A percentile compares a stretch with the other conserved stretches of the same genome.
These are phyloP conservation scores for Colletotrichum acutatum DNA, from an alignment of 2,329 filamentous ascomycete genomes.

Conservation along the genomic window DNA sequence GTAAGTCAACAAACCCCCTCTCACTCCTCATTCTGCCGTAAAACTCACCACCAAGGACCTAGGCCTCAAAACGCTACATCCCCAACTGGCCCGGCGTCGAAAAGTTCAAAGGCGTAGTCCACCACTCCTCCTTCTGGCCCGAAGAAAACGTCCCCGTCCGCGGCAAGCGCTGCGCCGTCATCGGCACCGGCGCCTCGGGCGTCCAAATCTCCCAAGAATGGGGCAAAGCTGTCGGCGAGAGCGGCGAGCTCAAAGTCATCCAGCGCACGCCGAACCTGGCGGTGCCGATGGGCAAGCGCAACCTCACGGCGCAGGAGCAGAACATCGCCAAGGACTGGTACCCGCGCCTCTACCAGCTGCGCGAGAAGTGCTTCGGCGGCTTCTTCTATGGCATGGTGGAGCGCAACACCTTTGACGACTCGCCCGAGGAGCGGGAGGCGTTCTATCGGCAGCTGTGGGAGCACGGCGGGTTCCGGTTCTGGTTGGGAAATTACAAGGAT, in stretches of 20 bases:
- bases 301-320: conserved; percentile 59
- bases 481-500: conserved; percentile 66
- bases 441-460: conserved; percentile 61
- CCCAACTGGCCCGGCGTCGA: conserved; percentile 70
- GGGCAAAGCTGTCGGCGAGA: conserved; percentile 53
- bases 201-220: conserved; percentile 73
- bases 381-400: conserved; percentile 67
- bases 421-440: conserved; percentile 58
- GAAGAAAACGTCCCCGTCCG: conserved; percentile 64
- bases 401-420: conserved; percentile 66
- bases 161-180: conserved; percentile 69
- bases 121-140: conserved; percentile 72
- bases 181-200: conserved; percentile 73
- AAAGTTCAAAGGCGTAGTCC: conserved; percentile 67
- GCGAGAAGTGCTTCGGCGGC: conserved; percentile 64
- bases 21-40: too few relatives aligned
- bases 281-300: conserved; percentile 62
- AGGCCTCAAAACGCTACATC: conserved; percentile 69
- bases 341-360: conserved; percentile 61
- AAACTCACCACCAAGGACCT: not conserved
- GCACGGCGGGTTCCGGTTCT: conserved; percentile 65
- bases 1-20: conserved; percentile 40
- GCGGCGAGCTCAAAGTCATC: conserved; percentile 67
- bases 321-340: conserved; percentile 56
- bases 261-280: conserved; percentile 75